Base-by-base conservation (phyloP, 345 rosid species). In the Luvunga scandens region DNA sequence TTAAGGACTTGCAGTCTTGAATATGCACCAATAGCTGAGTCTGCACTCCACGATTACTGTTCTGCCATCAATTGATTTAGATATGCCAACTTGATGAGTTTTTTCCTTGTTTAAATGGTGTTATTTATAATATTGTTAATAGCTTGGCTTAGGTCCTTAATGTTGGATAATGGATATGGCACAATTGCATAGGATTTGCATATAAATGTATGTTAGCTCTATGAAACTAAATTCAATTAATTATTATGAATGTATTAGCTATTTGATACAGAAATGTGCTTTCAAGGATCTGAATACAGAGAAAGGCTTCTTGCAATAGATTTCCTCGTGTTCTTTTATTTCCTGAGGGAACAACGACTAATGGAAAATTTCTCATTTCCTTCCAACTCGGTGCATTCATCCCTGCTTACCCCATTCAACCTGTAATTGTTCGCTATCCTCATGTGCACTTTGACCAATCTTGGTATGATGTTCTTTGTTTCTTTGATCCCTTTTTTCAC, bases 291-390 rank as follows among this genome's bases (percentile, higher is more conserved):
- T 96, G 83, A 92, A 94, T 91, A 89, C 97, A 96, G 99, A 96
- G 94, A 96, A 92, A 94, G 89, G 99, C 94, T 79, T 85, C 94
- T 13, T 89, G 90, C 72, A 85, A 89, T 88, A 86, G 77, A 79
- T 96, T 86, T 89, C 99, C 99, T 36, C 91, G 94, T 69, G 75
- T 96, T 77, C 88, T 96, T 64, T 82, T 96, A 66, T 96, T 96
- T 90, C 99, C 99, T 7, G 99, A 96, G 90, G 99, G 99, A 79
- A 96, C 99, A 34, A 96, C 99, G 22, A 92, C 97, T 24, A 96
- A 92, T 81, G 99, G 99, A 76, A 91, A 75, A 86, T 90, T 79
- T 78, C 73, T 96, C 69, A 90, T 94, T 70, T 91, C 98, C 19
- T 96, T 96, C 79, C 98, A 96, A 89, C 97, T 94, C 4, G 99